These are phyloP conservation scores for Cyanodermella asteris DNA, from an alignment of 2,329 filamentous ascomycete genomes.

Conservation along the genomic window DNA sequence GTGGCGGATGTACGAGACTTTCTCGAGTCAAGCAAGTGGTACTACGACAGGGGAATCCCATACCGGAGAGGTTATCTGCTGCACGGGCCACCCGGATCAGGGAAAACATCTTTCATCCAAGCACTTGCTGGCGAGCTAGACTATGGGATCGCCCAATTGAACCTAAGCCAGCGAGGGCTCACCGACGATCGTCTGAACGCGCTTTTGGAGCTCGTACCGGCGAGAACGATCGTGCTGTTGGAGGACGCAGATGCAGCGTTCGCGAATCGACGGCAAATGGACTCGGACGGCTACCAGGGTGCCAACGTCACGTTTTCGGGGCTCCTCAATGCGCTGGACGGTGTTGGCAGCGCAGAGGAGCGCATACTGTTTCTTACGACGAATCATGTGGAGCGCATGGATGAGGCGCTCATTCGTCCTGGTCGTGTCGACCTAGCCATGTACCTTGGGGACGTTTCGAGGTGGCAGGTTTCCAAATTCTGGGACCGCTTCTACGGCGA, in stretches of 20 bases:
- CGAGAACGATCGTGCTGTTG: slow-evolving; percentile 58
- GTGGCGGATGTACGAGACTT: slow-evolving; percentile 69
- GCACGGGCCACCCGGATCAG: slow-evolving; percentile 74
- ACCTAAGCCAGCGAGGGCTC: slow-evolving; percentile 71
- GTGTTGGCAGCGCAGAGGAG: slow-evolving; percentile 81
- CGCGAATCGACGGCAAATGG: slow-evolving; percentile 53
- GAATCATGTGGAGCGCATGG: slow-evolving; percentile 76
- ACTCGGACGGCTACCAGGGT: slow-evolving; percentile 64
- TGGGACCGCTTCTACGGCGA: slow-evolving; percentile 94
- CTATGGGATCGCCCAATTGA: slow-evolving; percentile 81
- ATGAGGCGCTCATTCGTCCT: slow-evolving; percentile 73
- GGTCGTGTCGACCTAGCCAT: slow-evolving; percentile 88
- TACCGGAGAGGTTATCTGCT: slow-evolving; percentile 78
- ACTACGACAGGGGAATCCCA: slow-evolving; percentile 81
- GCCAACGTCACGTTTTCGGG: slow-evolving; percentile 76
- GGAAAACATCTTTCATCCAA: slow-evolving; percentile 91
- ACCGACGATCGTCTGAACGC: slow-evolving; percentile 78
- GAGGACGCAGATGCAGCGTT: slow-evolving; percentile 90
- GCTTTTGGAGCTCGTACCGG: slow-evolving; percentile 64
- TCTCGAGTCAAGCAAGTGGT: slow-evolving; percentile 60
- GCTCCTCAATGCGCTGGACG: slow-evolving; percentile 42
- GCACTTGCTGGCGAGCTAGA: slow-evolving; percentile 81
- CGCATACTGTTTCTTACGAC: slow-evolving; percentile 85
- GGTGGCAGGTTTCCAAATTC: slow-evolving; percentile 63
- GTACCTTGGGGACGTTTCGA: slow-evolving; percentile 67